phyloP scores from a whole-genome alignment of 495 filamentous ascomycete genomes.

The Beverwykella pulmonaria region DNA sequence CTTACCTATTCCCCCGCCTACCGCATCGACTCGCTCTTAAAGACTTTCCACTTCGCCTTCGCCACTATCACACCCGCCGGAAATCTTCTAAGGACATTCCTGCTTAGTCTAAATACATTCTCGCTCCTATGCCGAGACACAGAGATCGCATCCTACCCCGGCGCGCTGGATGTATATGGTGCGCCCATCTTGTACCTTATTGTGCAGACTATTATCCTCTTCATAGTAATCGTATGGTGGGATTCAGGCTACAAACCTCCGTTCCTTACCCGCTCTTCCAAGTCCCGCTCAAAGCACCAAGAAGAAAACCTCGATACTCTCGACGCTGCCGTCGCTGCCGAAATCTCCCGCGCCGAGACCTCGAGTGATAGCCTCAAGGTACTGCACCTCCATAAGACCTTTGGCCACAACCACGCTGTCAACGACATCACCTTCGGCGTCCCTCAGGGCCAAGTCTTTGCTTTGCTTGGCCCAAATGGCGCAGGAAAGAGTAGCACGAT shows the following conservation, averaged over 20 bases:
- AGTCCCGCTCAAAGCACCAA: conserved; percentile 10
- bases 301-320: conserved; percentile 53
- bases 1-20: conserved; percentile 68
- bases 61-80: conserved; percentile 69
- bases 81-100: conserved; percentile 68
- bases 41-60: conserved; percentile 70
- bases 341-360: conserved; percentile 51
- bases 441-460: conserved; percentile 75
- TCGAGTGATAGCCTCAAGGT: conserved; percentile 71
- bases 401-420: conserved; percentile 62
- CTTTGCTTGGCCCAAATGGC: conserved; percentile 83
- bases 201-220: conserved; percentile 67
- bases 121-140: conserved; percentile 66
- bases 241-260: conserved; percentile 67
- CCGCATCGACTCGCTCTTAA: conserved; percentile 60
- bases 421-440: conserved; percentile 82
- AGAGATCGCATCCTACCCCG: conserved; percentile 66
- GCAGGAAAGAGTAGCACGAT: conserved; percentile 88
- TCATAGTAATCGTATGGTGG: conserved; percentile 68
- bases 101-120: conserved; percentile 77
- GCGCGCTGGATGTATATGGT: conserved; percentile 71
- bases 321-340: conserved; percentile 54
- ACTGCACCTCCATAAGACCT: conserved; percentile 70
- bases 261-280: conserved; percentile 45
- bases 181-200: conserved; percentile 81